A percentile compares a stretch with the other conserved stretches of the same genome.
Conservation (phyloP, 768 basidiomycete genomes). For the Russula abietina region DNA sequence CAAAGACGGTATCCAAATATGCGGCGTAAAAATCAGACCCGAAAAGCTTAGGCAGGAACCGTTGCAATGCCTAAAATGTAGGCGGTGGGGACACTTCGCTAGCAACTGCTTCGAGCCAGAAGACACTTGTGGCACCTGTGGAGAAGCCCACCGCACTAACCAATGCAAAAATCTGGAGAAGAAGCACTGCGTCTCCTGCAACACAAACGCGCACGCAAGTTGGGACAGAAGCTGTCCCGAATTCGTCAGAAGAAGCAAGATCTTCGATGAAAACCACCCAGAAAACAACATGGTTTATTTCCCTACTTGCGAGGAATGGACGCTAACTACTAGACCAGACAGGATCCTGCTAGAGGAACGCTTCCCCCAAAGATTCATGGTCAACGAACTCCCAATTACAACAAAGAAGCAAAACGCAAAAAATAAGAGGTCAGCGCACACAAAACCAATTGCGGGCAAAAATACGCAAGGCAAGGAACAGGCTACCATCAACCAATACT, state of each 20-base stretch:
- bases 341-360: background rate
- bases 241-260: background rate
- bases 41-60: background rate
- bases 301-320: constrained; percentile 25
- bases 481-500: too few species aligned
- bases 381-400: background rate
- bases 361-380: background rate
- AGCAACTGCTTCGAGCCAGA: background rate
- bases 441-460: too few species aligned
- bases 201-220: background rate
- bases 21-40: background rate
- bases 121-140: constrained; percentile 16
- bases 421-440: too few species aligned
- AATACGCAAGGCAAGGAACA: too few species aligned
- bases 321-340: background rate
- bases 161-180: constrained; percentile 5
- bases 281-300: constrained; percentile 24
- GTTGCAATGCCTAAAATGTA: background rate
- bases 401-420: background rate
- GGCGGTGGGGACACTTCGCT: constrained; percentile 12
- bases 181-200: background rate
- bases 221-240: constrained; percentile 11
- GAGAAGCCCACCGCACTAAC: constrained; percentile 22
- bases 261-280: constrained; percentile 1
- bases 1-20: background rate